Percentiles rank a stretch among this genome's conserved stretches.
phyloP scores from a whole-genome alignment of 1,139 yeast species.

The Debaryomyces nepalensis region DNA sequence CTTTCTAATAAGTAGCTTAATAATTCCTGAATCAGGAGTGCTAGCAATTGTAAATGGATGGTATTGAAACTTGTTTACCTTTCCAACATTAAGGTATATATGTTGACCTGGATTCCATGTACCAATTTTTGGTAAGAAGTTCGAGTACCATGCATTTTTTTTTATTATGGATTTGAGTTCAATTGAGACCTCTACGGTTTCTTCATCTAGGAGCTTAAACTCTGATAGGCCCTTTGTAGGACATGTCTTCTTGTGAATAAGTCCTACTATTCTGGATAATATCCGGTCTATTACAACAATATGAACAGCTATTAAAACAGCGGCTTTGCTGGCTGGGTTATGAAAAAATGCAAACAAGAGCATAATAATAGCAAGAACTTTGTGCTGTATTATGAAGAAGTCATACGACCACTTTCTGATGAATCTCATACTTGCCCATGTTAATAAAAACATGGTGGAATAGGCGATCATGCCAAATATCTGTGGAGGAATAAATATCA shows the following conservation, averaged over 20 bases:
- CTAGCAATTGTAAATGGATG: constrained; percentile 56
- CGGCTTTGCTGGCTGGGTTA: constrained; percentile 38
- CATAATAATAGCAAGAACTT: constrained; percentile 48
- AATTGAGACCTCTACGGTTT: constrained; percentile 44
- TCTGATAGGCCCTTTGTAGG: constrained; percentile 47
- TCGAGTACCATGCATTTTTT: constrained; percentile 33
- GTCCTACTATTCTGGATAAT: constrained; percentile 32
- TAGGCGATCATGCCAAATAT: constrained; percentile 55
- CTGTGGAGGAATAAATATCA: constrained; percentile 54
- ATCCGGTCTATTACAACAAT: constrained; percentile 50
- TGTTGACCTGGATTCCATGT: constrained; percentile 57
- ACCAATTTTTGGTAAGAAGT: constrained; percentile 41
- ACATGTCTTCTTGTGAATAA: constrained; percentile 37
- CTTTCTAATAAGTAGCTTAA: constrained; percentile 43
- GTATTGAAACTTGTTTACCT: constrained; percentile 42
- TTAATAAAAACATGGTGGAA: constrained; percentile 39
- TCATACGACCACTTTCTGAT: constrained; percentile 49
- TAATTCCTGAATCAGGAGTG: constrained; percentile 40
- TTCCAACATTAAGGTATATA: constrained; percentile 43
- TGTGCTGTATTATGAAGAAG: constrained; percentile 49
- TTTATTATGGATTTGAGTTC: constrained; percentile 30
- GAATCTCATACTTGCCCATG: constrained; percentile 42
- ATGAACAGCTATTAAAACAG: constrained; percentile 49
- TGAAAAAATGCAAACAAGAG: constrained; percentile 50
- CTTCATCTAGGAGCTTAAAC: constrained; percentile 47